Evolutionary conservation across 805 yeast species (phyloP).

Genomic region (Lipomyces starkeyi): DNA sequence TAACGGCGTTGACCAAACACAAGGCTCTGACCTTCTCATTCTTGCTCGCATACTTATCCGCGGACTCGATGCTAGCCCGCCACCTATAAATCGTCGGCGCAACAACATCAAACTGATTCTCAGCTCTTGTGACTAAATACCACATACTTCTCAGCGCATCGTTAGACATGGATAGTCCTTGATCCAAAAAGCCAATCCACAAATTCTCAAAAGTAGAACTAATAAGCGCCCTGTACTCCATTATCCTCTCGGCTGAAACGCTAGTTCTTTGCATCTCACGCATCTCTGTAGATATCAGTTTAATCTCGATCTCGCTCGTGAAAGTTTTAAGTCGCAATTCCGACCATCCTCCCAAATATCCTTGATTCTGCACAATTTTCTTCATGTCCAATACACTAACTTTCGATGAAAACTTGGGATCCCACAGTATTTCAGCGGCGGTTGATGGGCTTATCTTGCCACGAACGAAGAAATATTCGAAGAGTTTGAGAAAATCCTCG

Average conservation of each 20-base stretch:
- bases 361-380: neutral
- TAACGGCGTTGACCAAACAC: slow-evolving; percentile 13
- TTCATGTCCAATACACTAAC: slow-evolving; percentile 12
- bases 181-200: slow-evolving; percentile 19
- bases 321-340: slow-evolving; percentile 14
- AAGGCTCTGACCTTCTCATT: neutral
- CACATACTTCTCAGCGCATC: slow-evolving; percentile 29
- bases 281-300: slow-evolving; percentile 12
- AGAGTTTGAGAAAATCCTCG: slow-evolving; percentile 18
- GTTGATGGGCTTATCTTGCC: slow-evolving; percentile 13
- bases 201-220: slow-evolving; percentile 16
- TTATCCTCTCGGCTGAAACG: neutral
- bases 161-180: slow-evolving; percentile 25
- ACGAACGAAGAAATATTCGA: slow-evolving; percentile 22
- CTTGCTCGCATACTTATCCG: neutral
- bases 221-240: slow-evolving; percentile 12
- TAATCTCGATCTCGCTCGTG: slow-evolving; percentile 17
- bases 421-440: slow-evolving; percentile 26
- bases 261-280: neutral
- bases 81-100: slow-evolving; percentile 13
- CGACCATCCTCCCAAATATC: slow-evolving; percentile 30
- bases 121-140: slow-evolving; percentile 20
- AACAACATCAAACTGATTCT: slow-evolving; percentile 25
- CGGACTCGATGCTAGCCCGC: neutral
- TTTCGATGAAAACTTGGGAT: slow-evolving; percentile 2